A percentile compares a stretch with the other conserved stretches of the same genome.
phyloP scores from a whole-genome alignment of 2,329 filamentous ascomycete genomes.

The Magnaporthiopsis poae region DNA sequence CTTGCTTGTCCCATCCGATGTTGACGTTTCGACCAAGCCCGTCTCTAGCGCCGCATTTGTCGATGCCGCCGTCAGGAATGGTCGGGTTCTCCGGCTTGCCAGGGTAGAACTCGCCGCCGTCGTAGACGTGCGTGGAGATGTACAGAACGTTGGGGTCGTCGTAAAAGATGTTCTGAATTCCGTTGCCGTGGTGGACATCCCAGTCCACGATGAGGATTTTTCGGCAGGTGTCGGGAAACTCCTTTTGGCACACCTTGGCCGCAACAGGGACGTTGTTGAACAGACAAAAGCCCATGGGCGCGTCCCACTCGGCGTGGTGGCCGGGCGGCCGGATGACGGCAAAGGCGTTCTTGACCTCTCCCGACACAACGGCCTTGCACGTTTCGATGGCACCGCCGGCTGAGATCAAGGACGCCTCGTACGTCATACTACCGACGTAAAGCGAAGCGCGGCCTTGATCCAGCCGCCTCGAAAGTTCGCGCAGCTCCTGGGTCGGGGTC shows the following conservation, averaged over 20 bases:
- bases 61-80: constrained; percentile 51
- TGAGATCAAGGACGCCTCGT: constrained; percentile 69
- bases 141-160: constrained; percentile 90
- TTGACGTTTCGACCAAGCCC: constrained; percentile 56
- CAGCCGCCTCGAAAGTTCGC: constrained; percentile 51
- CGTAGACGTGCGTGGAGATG: constrained; percentile 85
- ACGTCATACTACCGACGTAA: constrained; percentile 75
- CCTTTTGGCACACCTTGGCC: constrained; percentile 72
- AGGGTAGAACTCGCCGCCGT: constrained; percentile 78
- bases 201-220: constrained; percentile 92
- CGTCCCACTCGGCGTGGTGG: constrained; percentile 81
- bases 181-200: constrained; percentile 77
- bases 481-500: constrained; percentile 54
- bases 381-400: constrained; percentile 92
- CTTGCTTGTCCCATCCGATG: constrained; percentile 57
- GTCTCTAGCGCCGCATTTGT: constrained; percentile 45
- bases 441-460: constrained; percentile 64
- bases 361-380: constrained; percentile 76
- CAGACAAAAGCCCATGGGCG: constrained; percentile 87
- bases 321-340: constrained; percentile 91
- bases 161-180: constrained; percentile 93
- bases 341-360: constrained; percentile 84
- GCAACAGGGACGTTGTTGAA: constrained; percentile 97
- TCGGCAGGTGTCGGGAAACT: constrained; percentile 69
- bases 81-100: constrained; percentile 47